Evolutionary conservation across 2,329 filamentous ascomycete genomes (phyloP).

Genomic region (Ophiostoma sp.): DNA sequence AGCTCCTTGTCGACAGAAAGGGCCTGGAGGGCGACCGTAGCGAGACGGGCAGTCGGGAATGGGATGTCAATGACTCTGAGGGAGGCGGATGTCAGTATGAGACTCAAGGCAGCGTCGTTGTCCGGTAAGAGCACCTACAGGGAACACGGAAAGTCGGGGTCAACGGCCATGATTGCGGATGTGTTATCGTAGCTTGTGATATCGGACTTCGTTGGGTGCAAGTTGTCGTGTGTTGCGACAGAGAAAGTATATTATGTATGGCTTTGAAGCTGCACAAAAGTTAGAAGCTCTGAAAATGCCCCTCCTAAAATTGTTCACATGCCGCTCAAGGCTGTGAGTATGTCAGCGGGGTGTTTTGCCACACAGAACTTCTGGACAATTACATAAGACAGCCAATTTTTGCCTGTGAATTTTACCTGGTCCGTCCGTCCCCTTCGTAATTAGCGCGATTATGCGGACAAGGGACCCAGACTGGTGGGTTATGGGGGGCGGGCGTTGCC

Average conservation of each 20-base stretch:
- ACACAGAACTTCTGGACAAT: neutral
- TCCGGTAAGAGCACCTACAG: slow-evolving; percentile 50
- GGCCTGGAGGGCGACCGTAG: slow-evolving; percentile 70
- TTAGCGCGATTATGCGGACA: slow-evolving; percentile 21
- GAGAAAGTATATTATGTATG: neutral
- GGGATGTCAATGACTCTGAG: slow-evolving; percentile 69
- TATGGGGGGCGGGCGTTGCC: slow-evolving; percentile 26
- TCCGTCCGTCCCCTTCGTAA: neutral
- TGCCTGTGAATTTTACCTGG: neutral
- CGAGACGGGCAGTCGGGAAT: slow-evolving; percentile 77
- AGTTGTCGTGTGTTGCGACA: neutral
- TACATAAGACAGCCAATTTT: neutral
- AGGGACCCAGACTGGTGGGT: neutral
- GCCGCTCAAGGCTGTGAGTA: neutral
- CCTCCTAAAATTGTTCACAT: neutral
- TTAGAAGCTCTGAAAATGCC: neutral
- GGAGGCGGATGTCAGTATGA: slow-evolving; percentile 2
- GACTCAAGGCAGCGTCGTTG: neutral
- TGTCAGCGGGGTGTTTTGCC: slow-evolving; percentile 4
- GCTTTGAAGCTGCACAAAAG: neutral
- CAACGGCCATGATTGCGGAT: slow-evolving; percentile 37
- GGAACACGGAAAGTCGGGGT: slow-evolving; percentile 61
- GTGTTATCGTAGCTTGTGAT: neutral
- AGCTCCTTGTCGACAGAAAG: slow-evolving; percentile 86
- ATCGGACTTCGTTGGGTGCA: neutral